These are phyloP conservation scores for Colletotrichum horii DNA, from an alignment of 2,329 filamentous ascomycete genomes.

Conservation along the genomic window DNA sequence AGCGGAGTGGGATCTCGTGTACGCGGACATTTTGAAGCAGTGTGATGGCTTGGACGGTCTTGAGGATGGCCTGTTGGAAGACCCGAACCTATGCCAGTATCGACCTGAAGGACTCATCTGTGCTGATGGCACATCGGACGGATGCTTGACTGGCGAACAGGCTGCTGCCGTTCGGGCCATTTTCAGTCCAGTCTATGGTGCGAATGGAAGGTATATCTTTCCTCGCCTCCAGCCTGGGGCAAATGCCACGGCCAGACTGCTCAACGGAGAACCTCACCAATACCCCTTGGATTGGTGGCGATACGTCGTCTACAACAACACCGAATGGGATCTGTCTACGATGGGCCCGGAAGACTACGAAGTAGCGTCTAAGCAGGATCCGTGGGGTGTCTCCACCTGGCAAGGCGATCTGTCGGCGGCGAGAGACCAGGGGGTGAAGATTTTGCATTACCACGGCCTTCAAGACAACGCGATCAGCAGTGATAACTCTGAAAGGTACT, in stretches of 20 bases:
- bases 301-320: constrained; percentile 31
- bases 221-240: constrained; percentile 53
- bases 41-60: constrained; percentile 56
- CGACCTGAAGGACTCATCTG: constrained; percentile 43
- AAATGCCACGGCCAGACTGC: constrained; percentile 26
- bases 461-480: constrained; percentile 46
- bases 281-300: constrained; percentile 29
- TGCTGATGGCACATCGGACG: constrained; percentile 36
- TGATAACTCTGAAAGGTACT: constrained; percentile 52
- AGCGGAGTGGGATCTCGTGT: not conserved
- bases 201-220: constrained; percentile 35
- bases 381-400: constrained; percentile 43
- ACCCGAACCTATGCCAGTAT: constrained; percentile 5
- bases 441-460: constrained; percentile 52
- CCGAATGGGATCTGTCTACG: not conserved
- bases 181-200: constrained; percentile 31
- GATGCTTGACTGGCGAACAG: constrained; percentile 39
- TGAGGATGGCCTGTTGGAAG: constrained; percentile 49
- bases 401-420: constrained; percentile 44
- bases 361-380: constrained; percentile 29
- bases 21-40: constrained; percentile 43
- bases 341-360: constrained; percentile 21
- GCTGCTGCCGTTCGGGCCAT: constrained; percentile 30
- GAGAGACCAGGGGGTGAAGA: constrained; percentile 46
- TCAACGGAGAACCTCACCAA: not conserved